phyloP scores from a whole-genome alignment of 331 rosid species.

The Malus hybrid region DNA sequence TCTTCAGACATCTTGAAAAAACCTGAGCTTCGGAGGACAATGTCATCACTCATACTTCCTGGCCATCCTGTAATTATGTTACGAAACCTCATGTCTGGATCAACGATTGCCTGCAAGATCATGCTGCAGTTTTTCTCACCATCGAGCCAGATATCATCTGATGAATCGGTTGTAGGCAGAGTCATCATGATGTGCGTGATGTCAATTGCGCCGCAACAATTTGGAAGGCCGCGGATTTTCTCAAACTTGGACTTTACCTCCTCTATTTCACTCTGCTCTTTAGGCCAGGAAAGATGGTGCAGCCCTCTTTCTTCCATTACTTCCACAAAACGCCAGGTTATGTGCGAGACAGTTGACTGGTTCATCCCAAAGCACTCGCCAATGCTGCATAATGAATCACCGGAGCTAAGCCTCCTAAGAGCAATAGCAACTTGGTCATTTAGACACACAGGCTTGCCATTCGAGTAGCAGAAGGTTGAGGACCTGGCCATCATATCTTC shows the following conservation, averaged over 20 bases:
- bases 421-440: slow-evolving; percentile 89
- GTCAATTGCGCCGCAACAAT: slow-evolving; percentile 83
- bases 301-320: slow-evolving; percentile 86
- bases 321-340: slow-evolving; percentile 90
- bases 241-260: slow-evolving; percentile 60
- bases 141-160: slow-evolving; percentile 63
- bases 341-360: slow-evolving; percentile 78
- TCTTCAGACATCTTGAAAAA: slow-evolving; percentile 56
- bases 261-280: slow-evolving; percentile 52
- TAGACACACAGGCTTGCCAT: slow-evolving; percentile 56
- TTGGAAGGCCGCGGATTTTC: slow-evolving; percentile 60
- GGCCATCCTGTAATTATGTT: slow-evolving; percentile 88
- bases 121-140: slow-evolving; percentile 81
- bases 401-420: slow-evolving; percentile 89
- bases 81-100: slow-evolving; percentile 66
- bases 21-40: slow-evolving; percentile 52
- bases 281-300: slow-evolving; percentile 77
- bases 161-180: slow-evolving; percentile 47
- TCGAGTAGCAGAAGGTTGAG: slow-evolving; percentile 29
- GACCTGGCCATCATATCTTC: slow-evolving; percentile 57
- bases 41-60: slow-evolving; percentile 61
- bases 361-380: slow-evolving; percentile 69
- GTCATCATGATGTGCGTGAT: slow-evolving; percentile 84
- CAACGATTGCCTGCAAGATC: slow-evolving; percentile 81
- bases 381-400: slow-evolving; percentile 61